Percentiles rank a stretch among this genome's conserved stretches.
Conservation (phyloP, 2,329 filamentous ascomycete species). For the Penicillium sclerotigenum region DNA sequence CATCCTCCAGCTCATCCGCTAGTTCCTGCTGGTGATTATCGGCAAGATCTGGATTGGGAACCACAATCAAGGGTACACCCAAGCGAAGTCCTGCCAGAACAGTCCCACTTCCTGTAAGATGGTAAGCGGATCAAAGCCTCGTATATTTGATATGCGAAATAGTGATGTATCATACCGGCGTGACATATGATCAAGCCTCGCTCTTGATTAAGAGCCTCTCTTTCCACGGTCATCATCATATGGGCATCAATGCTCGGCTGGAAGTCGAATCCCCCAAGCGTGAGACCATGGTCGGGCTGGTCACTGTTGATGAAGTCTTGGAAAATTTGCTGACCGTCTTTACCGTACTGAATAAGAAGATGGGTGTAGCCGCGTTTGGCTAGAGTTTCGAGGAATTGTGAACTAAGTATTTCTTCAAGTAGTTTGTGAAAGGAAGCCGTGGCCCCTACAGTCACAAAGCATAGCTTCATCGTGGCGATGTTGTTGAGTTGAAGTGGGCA, state of each 20-base stretch:
- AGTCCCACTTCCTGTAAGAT: conserved; percentile 71
- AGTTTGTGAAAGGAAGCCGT: conserved; percentile 79
- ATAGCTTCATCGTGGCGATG: conserved; percentile 43
- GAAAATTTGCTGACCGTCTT: conserved; percentile 58
- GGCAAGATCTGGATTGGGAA: conserved; percentile 77
- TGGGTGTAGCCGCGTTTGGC: conserved; percentile 61
- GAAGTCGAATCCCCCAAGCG: conserved; percentile 65
- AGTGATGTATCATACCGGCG: conserved; percentile 61
- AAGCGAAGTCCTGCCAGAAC: conserved; percentile 78
- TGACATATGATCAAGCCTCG: conserved; percentile 82
- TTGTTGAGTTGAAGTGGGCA: background rate
- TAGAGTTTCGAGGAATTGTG: conserved; percentile 62
- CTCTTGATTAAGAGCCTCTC: conserved; percentile 33
- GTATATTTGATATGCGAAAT: background rate
- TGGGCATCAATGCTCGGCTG: conserved; percentile 58
- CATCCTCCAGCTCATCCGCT: conserved; percentile 68
- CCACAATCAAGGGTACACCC: conserved; percentile 75
- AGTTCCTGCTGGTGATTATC: conserved; percentile 91
- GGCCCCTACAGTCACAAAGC: conserved; percentile 88
- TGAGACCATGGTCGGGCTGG: conserved; percentile 40
- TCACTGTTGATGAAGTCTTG: conserved; percentile 24
- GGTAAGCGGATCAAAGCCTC: conserved; percentile 3
- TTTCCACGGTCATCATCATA: conserved; percentile 55
- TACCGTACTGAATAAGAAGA: conserved; percentile 77
- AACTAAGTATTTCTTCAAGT: conserved; percentile 62